Evolutionary conservation across 2,329 filamentous ascomycete species (phyloP).

Genomic region (Diaporthe helianthi): DNA sequence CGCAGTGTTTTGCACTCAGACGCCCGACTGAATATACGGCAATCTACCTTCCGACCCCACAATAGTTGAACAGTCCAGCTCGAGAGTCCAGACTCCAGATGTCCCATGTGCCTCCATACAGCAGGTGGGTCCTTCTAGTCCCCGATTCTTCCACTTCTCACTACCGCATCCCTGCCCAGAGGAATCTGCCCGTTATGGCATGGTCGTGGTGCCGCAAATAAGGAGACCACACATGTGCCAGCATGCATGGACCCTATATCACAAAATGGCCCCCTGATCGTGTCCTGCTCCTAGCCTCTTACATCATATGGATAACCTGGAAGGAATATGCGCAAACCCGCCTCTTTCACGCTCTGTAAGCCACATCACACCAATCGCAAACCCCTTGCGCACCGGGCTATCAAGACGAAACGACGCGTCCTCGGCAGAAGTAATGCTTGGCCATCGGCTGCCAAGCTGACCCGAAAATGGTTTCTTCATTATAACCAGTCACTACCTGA

Average conservation of each 20-base stretch:
- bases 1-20: not conserved
- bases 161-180: slow-evolving; percentile 6
- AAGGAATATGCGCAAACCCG: slow-evolving; percentile 4
- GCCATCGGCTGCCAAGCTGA: slow-evolving; percentile 1
- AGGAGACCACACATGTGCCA: too few species aligned
- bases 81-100: not conserved
- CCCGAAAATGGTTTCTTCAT: not conserved
- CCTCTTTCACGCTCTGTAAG: not conserved
- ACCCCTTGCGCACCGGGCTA: not conserved
- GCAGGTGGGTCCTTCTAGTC: not conserved
- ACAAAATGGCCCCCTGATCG: not conserved
- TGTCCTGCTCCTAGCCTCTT: not conserved
- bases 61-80: not conserved
- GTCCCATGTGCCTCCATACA: not conserved
- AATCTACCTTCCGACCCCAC: not conserved
- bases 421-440: slow-evolving; percentile 13
- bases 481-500: not conserved
- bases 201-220: slow-evolving; percentile 18
- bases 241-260: not conserved
- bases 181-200: slow-evolving; percentile 21
- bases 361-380: slow-evolving; percentile 16
- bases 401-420: slow-evolving; percentile 25
- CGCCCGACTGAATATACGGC: too few species aligned
- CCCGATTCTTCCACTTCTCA: slow-evolving; percentile 8
- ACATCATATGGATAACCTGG: not conserved